Percentiles rank a stretch among this genome's conserved stretches.
phyloP scores from a whole-genome alignment of 2,329 filamentous ascomycete genomes.

The Aspergillus aculeatinus region DNA sequence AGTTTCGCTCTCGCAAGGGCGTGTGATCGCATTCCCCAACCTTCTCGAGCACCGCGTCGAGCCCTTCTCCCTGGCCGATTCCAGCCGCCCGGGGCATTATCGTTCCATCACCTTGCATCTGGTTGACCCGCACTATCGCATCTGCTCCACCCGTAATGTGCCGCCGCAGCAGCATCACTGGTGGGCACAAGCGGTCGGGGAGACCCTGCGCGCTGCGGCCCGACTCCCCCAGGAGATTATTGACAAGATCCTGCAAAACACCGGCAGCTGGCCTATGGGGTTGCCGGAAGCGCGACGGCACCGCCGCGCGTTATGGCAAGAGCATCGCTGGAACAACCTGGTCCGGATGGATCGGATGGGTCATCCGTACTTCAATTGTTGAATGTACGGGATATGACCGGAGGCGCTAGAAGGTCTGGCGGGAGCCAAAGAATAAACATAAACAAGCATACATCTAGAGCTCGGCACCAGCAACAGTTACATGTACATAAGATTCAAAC shows the following conservation, averaged over 20 bases:
- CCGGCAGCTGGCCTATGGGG: neutral
- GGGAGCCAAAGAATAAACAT: neutral
- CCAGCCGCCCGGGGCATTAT: slow-evolving; percentile 1
- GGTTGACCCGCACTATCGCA: slow-evolving; percentile 10
- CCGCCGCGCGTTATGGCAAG: neutral
- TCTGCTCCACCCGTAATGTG: slow-evolving; percentile 12
- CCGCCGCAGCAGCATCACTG: slow-evolving; percentile 13
- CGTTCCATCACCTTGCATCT: slow-evolving; percentile 9
- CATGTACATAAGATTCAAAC: neutral
- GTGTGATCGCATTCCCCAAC: slow-evolving; percentile 12
- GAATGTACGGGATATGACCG: neutral
- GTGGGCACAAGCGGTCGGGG: neutral
- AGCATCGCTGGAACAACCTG: neutral
- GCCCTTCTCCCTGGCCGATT: slow-evolving; percentile 6
- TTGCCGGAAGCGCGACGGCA: neutral
- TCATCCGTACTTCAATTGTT: neutral
- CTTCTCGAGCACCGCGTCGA: slow-evolving; percentile 2
- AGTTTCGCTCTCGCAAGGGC: neutral
- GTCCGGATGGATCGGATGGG: neutral
- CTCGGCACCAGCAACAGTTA: neutral
- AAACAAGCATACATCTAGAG: neutral
- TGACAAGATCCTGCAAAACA: neutral
- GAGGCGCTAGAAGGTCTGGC: neutral
- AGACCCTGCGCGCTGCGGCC: neutral
- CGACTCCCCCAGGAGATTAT: neutral